These are phyloP conservation scores for Trichoderma hamatum DNA, from an alignment of 2,329 filamentous ascomycete genomes.

Conservation along the genomic window DNA sequence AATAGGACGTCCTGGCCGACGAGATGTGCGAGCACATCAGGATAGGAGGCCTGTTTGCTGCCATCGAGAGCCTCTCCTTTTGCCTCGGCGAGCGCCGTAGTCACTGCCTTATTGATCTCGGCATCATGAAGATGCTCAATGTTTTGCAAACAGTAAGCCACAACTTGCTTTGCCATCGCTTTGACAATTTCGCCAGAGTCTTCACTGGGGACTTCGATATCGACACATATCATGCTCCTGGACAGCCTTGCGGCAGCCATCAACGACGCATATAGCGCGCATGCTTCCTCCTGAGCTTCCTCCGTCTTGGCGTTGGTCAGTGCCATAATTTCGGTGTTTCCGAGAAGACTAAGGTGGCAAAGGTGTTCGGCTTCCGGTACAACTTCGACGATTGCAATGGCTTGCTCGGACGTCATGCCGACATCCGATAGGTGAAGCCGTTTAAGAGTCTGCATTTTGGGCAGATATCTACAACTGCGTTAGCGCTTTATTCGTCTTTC, in stretches of 20 bases:
- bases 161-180: conserved; percentile 89
- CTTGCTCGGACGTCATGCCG: conserved; percentile 81
- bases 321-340: conserved; percentile 72
- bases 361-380: conserved; percentile 80
- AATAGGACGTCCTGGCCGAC: conserved; percentile 68
- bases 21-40: conserved; percentile 83
- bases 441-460: conserved; percentile 75
- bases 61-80: conserved; percentile 37
- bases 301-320: conserved; percentile 78
- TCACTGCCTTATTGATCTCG: conserved; percentile 56
- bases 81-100: conserved; percentile 47
- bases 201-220: conserved; percentile 82
- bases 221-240: conserved; percentile 80
- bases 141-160: conserved; percentile 90
- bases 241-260: conserved; percentile 87
- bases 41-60: conserved; percentile 52
- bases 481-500: background rate
- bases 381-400: conserved; percentile 87
- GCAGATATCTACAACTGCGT: conserved; percentile 62
- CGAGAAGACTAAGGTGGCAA: conserved; percentile 83
- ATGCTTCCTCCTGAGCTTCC: conserved; percentile 86
- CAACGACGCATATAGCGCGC: conserved; percentile 87
- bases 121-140: conserved; percentile 77
- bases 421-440: conserved; percentile 87
- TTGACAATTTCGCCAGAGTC: conserved; percentile 90